Conservation (phyloP, 306 rosid species). For the Pachyrhizus erosus region DNA sequence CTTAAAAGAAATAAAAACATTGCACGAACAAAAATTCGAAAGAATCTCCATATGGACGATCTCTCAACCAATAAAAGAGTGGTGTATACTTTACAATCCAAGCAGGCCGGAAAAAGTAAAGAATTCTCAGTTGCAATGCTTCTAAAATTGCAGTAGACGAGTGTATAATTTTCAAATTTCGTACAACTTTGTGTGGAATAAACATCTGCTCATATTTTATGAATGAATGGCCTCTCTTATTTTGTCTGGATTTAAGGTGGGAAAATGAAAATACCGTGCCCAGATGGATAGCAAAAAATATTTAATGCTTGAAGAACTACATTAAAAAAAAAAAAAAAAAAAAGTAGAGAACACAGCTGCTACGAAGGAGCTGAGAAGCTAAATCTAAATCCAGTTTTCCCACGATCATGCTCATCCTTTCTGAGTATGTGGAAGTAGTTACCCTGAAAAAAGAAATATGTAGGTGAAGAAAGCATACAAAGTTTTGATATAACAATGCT, state of each 20-base stretch:
- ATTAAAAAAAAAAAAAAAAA: constrained; percentile 5
- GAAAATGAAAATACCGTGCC: constrained; percentile 11
- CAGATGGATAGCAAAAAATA: not conserved
- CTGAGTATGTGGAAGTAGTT: constrained; percentile 76
- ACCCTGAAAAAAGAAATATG: constrained; percentile 58
- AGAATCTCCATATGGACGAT: not conserved
- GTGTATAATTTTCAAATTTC: not conserved
- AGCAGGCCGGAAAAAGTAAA: not conserved
- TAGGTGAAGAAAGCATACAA: constrained; percentile 30
- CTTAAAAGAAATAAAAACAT: no score
- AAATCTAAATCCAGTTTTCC: constrained; percentile 85
- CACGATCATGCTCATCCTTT: constrained; percentile 73
- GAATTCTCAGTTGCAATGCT: constrained; percentile 25
- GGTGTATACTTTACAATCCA: not conserved
- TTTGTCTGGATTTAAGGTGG: constrained; percentile 32
- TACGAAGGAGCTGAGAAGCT: constrained; percentile 82
- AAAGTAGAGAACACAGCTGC: constrained; percentile 21
- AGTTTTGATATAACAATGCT: constrained; percentile 13
- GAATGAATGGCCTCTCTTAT: not conserved
- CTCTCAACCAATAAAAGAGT: not conserved
- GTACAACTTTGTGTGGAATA: not conserved
- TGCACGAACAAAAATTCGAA: not conserved
- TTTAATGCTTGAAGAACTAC: constrained; percentile 9
- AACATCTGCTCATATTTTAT: constrained; percentile 25
- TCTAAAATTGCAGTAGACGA: not conserved